Evolutionary conservation across 2,329 filamentous ascomycete species (phyloP).

Genomic region (Fusarium abutilonis): DNA sequence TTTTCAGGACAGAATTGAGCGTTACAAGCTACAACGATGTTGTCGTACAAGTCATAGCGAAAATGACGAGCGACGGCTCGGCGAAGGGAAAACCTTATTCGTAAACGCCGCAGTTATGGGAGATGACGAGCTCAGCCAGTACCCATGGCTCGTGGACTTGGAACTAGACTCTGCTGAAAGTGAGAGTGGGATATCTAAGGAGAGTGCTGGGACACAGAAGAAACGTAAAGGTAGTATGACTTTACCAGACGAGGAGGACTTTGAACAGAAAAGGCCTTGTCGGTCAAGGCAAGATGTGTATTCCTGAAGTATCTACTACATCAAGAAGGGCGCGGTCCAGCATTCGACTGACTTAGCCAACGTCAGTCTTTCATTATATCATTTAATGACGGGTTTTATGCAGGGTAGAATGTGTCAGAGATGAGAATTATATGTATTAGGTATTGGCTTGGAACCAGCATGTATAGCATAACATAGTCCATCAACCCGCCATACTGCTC

Average conservation of each 20-base stretch:
- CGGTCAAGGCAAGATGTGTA: not conserved
- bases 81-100: slow-evolving; percentile 19
- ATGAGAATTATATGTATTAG: slow-evolving; percentile 38
- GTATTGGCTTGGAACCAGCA: slow-evolving; percentile 26
- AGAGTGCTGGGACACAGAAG: no score
- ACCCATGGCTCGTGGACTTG: slow-evolving; percentile 26
- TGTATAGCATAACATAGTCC: slow-evolving; percentile 12
- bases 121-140: not conserved
- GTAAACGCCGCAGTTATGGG: slow-evolving; percentile 31
- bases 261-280: not conserved
- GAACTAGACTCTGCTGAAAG: slow-evolving; percentile 5
- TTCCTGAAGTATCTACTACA: no score
- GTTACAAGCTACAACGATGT: slow-evolving; percentile 8
- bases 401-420: slow-evolving; percentile 5
- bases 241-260: no score
- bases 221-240: no score
- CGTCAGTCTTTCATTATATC: not conserved
- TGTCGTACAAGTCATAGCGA: slow-evolving; percentile 18
- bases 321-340: no score
- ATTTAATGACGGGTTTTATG: no score
- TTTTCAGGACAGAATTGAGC: not conserved
- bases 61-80: not conserved
- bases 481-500: slow-evolving; percentile 16
- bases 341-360: no score
- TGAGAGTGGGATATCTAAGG: not conserved